Evolutionary conservation across 2,329 filamentous ascomycete genomes (phyloP).

Genomic region (Diaporthe capsici): DNA sequence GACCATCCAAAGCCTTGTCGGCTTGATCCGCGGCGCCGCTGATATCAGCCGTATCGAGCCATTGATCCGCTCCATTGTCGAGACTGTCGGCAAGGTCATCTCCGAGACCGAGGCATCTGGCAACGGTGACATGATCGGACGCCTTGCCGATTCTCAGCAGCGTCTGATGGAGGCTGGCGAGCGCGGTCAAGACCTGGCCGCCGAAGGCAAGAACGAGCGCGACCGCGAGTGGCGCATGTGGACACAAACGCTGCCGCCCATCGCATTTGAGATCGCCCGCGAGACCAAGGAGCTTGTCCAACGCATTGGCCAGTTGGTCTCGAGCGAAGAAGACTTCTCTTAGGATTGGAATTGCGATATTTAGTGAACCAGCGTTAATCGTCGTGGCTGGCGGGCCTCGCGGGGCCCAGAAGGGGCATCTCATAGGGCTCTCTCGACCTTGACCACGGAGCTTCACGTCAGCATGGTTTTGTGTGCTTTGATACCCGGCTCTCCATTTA

Average conservation of each 20-base stretch:
- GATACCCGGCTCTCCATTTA: constrained; percentile 23
- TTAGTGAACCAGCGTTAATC: constrained; percentile 36
- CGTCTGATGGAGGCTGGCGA: constrained; percentile 75
- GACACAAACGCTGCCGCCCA: constrained; percentile 81
- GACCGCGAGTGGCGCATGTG: constrained; percentile 73
- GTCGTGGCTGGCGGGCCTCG: background rate
- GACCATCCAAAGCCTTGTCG: constrained; percentile 85
- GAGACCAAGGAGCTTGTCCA: constrained; percentile 82
- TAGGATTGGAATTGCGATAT: constrained; percentile 42
- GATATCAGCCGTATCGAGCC: constrained; percentile 74
- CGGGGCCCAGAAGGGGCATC: background rate
- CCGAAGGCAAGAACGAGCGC: constrained; percentile 63
- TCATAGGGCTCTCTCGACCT: constrained; percentile 17
- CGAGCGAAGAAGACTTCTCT: constrained; percentile 48
- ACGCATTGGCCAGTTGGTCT: constrained; percentile 47
- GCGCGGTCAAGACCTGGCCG: constrained; percentile 72
- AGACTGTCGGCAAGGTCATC: constrained; percentile 79
- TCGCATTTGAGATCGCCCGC: constrained; percentile 88
- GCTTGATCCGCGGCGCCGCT: constrained; percentile 76
- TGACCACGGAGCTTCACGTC: constrained; percentile 10
- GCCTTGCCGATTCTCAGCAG: constrained; percentile 74
- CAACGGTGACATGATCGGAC: constrained; percentile 66
- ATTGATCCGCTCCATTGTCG: constrained; percentile 79
- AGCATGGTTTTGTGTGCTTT: constrained; percentile 31
- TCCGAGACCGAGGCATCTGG: constrained; percentile 73